A percentile compares a stretch with the other conserved stretches of the same genome.
Conservation (phyloP, 1,284 basidiomycete species). For the Puccinia coronata region DNA sequence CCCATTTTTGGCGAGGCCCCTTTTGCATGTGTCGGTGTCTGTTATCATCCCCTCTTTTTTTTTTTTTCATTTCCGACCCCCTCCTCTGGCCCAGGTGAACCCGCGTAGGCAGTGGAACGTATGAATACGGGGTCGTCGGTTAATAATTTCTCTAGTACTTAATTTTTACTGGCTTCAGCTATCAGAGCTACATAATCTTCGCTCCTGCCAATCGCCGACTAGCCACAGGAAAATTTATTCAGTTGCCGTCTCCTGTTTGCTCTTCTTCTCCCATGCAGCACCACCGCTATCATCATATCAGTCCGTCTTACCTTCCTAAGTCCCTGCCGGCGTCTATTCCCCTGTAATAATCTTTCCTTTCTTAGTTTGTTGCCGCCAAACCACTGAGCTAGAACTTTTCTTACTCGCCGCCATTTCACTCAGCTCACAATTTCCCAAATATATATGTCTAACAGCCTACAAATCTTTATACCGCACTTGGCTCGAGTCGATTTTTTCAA, state of each 20-base stretch:
- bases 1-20: conserved; percentile 1
- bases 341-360: conserved; percentile 3
- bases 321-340: neutral
- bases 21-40: neutral
- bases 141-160: conserved; percentile 19
- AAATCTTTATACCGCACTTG: conserved; percentile 7
- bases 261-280: conserved; percentile 18
- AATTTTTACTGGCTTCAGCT: conserved; percentile 4
- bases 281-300: conserved; percentile 15
- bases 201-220: conserved; percentile 33
- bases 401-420: neutral
- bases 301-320: conserved; percentile 11
- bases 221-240: conserved; percentile 20
- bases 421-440: neutral
- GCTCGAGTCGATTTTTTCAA: neutral
- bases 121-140: neutral
- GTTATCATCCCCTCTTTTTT: neutral
- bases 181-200: conserved; percentile 11
- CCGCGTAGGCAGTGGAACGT: neutral
- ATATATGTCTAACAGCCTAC: neutral
- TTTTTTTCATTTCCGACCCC: neutral
- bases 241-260: conserved; percentile 11
- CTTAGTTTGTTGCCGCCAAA: neutral
- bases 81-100: neutral
- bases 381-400: neutral